Evolutionary conservation across 306 rosid genomes (phyloP).

Genomic region (Purshia tridentata): DNA sequence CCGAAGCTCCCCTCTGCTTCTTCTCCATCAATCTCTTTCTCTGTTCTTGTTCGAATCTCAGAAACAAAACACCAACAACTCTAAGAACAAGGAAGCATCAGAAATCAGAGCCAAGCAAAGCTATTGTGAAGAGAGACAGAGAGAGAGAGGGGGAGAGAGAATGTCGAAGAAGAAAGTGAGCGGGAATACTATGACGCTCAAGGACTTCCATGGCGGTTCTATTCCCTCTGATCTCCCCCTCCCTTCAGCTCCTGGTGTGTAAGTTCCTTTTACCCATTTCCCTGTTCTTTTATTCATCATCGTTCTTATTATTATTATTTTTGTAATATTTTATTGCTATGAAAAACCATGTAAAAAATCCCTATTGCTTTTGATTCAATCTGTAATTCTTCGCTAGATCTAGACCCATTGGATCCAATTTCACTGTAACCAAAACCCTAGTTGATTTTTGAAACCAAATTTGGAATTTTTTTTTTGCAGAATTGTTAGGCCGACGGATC

Average conservation of each 20-base stretch:
- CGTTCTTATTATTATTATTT: background rate
- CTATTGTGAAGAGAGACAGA: background rate
- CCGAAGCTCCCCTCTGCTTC: constrained; percentile 9
- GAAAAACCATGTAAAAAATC: background rate
- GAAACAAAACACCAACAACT: background rate
- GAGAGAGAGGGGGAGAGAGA: constrained; percentile 6
- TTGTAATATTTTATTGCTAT: background rate
- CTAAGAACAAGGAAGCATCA: background rate
- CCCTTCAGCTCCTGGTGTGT: constrained; percentile 98
- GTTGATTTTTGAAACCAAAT: background rate
- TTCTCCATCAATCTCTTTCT: constrained; percentile 9
- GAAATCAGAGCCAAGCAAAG: background rate
- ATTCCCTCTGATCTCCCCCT: constrained; percentile 96
- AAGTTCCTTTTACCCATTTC: constrained; percentile 39
- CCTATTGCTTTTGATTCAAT: background rate
- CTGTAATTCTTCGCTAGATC: background rate
- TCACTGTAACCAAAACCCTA: constrained; percentile 14
- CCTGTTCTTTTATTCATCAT: background rate
- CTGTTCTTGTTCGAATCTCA: background rate
- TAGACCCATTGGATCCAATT: constrained; percentile 25
- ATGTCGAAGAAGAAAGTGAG: constrained; percentile 98
- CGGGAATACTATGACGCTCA: constrained; percentile 95
- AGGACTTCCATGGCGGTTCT: constrained; percentile 97
- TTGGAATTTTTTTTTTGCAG: constrained; percentile 32
- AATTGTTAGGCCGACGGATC: constrained; percentile 67